phyloP scores from a whole-genome alignment of 805 yeast genomes.

The Monosporozyma siamensis region DNA sequence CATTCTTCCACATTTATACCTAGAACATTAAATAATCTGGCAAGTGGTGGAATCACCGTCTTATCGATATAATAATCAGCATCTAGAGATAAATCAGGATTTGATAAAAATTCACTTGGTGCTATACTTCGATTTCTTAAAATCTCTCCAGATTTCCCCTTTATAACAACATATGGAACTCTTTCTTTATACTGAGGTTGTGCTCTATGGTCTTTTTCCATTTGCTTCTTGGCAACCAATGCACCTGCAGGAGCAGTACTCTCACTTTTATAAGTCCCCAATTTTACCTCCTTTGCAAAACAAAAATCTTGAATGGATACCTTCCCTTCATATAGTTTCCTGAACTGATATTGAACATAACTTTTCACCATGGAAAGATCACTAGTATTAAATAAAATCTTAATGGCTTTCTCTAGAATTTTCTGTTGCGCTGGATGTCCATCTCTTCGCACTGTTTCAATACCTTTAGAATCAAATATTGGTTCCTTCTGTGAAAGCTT shows the following conservation, averaged over 20 bases:
- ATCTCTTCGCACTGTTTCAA: slow-evolving; percentile 88
- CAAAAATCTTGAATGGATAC: slow-evolving; percentile 75
- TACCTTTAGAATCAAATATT: slow-evolving; percentile 89
- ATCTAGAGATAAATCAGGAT: slow-evolving; percentile 45
- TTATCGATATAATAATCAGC: slow-evolving; percentile 77
- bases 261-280: slow-evolving; percentile 73
- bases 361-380: slow-evolving; percentile 63
- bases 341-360: slow-evolving; percentile 58
- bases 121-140: slow-evolving; percentile 71
- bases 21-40: slow-evolving; percentile 66
- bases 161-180: slow-evolving; percentile 74
- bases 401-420: slow-evolving; percentile 60
- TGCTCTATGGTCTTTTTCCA: slow-evolving; percentile 55
- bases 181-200: slow-evolving; percentile 86
- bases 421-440: slow-evolving; percentile 90
- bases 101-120: slow-evolving; percentile 60
- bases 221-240: slow-evolving; percentile 53
- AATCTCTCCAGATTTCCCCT: slow-evolving; percentile 44
- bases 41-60: slow-evolving; percentile 82
- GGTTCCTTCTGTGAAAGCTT: slow-evolving; percentile 45
- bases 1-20: slow-evolving; percentile 76
- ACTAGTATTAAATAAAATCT: slow-evolving; percentile 59
- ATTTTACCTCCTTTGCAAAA: slow-evolving; percentile 80
- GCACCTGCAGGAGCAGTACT: slow-evolving; percentile 87
- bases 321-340: slow-evolving; percentile 50